phyloP scores from a whole-genome alignment of 2,329 filamentous ascomycete genomes.

The Saccharata proteae region DNA sequence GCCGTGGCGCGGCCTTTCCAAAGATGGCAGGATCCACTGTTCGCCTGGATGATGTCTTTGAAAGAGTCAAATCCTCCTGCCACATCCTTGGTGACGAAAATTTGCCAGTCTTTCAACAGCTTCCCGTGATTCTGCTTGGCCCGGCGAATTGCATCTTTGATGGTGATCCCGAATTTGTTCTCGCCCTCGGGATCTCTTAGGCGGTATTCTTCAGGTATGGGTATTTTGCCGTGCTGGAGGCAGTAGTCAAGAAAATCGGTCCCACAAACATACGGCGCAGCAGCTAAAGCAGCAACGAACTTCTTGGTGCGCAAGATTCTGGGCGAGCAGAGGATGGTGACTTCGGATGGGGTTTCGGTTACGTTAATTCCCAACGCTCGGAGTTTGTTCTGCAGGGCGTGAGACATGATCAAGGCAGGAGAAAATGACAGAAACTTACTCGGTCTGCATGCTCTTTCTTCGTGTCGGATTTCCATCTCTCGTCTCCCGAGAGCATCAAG shows the following conservation, averaged over 20 bases:
- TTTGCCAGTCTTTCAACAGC: conserved; percentile 61
- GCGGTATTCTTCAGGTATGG: conserved; percentile 51
- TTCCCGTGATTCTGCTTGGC: conserved; percentile 66
- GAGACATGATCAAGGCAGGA: not conserved
- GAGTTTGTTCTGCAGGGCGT: conserved; percentile 52
- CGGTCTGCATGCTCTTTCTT: conserved; percentile 69
- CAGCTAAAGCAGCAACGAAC: conserved; percentile 78
- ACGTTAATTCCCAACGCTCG: conserved; percentile 74
- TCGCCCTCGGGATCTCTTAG: conserved; percentile 65
- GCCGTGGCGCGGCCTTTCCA: conserved; percentile 64
- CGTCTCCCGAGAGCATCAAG: conserved; percentile 73
- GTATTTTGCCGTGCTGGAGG: conserved; percentile 54
- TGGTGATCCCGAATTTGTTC: conserved; percentile 54
- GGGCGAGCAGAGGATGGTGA: conserved; percentile 80
- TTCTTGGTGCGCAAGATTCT: conserved; percentile 82
- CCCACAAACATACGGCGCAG: conserved; percentile 64
- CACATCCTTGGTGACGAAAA: conserved; percentile 76
- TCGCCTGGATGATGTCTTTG: conserved; percentile 73
- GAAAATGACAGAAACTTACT: conserved; percentile 38
- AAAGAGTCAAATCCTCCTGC: conserved; percentile 75
- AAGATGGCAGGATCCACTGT: conserved; percentile 70
- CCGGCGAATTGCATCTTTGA: conserved; percentile 55
- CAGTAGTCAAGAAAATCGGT: conserved; percentile 69
- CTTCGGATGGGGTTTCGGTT: conserved; percentile 60
- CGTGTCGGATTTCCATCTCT: conserved; percentile 63